Percentiles rank a stretch among this genome's conserved stretches.
Evolutionary conservation across 2,329 filamentous ascomycete genomes (phyloP).

Genomic region (Didymella arachidicola): DNA sequence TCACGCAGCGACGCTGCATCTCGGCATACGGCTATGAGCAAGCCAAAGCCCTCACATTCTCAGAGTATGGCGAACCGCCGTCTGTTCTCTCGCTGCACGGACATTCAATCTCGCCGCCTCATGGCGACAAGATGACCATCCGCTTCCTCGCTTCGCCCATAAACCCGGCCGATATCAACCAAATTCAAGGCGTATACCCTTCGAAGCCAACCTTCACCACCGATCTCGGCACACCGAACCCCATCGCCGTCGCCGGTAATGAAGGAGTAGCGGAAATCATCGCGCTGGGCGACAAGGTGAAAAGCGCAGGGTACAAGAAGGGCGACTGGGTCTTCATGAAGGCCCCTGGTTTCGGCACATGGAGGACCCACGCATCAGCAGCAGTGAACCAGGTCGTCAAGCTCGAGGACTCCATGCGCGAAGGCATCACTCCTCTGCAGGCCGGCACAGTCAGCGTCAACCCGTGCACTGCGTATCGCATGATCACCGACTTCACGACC

Average conservation of each 20-base stretch:
- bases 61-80: slow-evolving; percentile 75
- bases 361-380: slow-evolving; percentile 87
- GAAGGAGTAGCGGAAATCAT: slow-evolving; percentile 95
- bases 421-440: slow-evolving; percentile 76
- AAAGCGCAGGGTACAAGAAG: slow-evolving; percentile 63
- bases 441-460: slow-evolving; percentile 91
- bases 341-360: slow-evolving; percentile 84
- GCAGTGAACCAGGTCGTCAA: slow-evolving; percentile 68
- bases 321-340: slow-evolving; percentile 97
- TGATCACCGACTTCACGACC: slow-evolving; percentile 80
- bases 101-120: slow-evolving; percentile 78
- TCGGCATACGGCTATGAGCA: slow-evolving; percentile 81
- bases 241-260: slow-evolving; percentile 83
- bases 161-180: slow-evolving; percentile 98
- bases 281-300: slow-evolving; percentile 68
- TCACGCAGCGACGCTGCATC: slow-evolving; percentile 54
- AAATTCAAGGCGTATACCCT: slow-evolving; percentile 95
- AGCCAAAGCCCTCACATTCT: slow-evolving; percentile 81
- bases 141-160: slow-evolving; percentile 90
- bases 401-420: slow-evolving; percentile 72
- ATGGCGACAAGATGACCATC: slow-evolving; percentile 76
- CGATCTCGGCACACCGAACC: slow-evolving; percentile 76
- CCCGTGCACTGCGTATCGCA: slow-evolving; percentile 91
- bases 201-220: slow-evolving; percentile 80
- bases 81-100: slow-evolving; percentile 75